A percentile compares a stretch with the other conserved stretches of the same genome.
Evolutionary conservation across 2,329 filamentous ascomycete species (phyloP).

Genomic region (Ilyonectria destructans): DNA sequence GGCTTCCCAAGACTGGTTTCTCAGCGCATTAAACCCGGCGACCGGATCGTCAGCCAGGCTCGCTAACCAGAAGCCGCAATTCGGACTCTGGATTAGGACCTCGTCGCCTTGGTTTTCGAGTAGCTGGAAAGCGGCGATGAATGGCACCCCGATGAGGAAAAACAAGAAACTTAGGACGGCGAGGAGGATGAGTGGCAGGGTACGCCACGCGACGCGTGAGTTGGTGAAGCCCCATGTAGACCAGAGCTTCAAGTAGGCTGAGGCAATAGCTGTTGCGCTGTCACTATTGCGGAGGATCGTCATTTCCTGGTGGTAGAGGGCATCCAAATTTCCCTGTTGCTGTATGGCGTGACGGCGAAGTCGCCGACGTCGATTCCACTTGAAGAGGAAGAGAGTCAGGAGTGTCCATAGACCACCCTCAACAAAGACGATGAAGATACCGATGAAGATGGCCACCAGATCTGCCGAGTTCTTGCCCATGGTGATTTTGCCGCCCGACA

Average conservation of each 20-base stretch:
- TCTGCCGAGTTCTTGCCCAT: slow-evolving; percentile 18
- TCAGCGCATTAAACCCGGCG: neutral
- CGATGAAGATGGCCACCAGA: slow-evolving; percentile 19
- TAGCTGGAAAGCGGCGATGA: slow-evolving; percentile 5
- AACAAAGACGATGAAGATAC: slow-evolving; percentile 22
- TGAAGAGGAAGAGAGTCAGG: slow-evolving; percentile 3
- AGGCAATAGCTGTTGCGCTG: neutral
- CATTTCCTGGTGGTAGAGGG: slow-evolving; percentile 14
- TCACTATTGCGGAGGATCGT: slow-evolving; percentile 10
- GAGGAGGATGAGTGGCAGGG: neutral
- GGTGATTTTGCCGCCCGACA: slow-evolving; percentile 11
- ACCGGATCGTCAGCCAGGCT: neutral
- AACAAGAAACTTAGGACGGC: neutral
- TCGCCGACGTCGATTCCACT: slow-evolving; percentile 1
- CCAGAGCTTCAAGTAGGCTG: slow-evolving; percentile 18
- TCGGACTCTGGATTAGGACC: slow-evolving; percentile 9
- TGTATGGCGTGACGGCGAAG: neutral
- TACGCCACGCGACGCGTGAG: neutral
- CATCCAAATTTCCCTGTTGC: neutral
- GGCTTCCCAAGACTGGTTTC: slow-evolving; percentile 11
- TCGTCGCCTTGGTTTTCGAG: slow-evolving; percentile 15
- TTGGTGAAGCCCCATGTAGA: neutral
- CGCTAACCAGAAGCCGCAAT: slow-evolving; percentile 21
- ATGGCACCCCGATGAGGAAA: slow-evolving; percentile 13
- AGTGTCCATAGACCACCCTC: slow-evolving; percentile 11